Evolutionary conservation across 2,329 filamentous ascomycete species (phyloP), one percentile per base, ranked within the genome.

Genomic region (Pseudogymnoascus sp.): DNA sequence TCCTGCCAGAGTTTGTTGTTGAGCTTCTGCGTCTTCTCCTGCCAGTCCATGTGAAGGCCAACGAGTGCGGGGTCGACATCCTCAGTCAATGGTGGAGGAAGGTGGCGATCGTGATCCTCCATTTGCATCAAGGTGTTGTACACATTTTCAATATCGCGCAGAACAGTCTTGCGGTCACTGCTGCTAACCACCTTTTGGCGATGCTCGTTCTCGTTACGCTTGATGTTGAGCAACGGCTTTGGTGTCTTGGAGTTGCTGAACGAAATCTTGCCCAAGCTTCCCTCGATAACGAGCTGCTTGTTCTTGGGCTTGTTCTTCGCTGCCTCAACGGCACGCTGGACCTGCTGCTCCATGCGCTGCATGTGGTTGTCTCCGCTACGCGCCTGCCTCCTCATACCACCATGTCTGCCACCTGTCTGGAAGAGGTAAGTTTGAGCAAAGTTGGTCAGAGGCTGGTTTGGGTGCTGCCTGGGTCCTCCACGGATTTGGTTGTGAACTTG

Each of bases 161-260:
- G 79, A 14, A 96, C 86, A 12, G 87, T 86, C 77, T 96, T 97
- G 66, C 90, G 86, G 72, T 96, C 90, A 62, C 87, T 84, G 3
- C 83, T 77, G 39, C 84, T 85, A n/a, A 84, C 76, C 54, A 76
- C 74, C 23, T 72, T 70, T 68, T 78, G 81, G 67, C 78, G 79
- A 59, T 71, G 70, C 42, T 79, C 79, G 67, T 81, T 86, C 61
- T 97, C 93, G 18, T 85, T 81, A 34, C 93, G 89, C 80, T 96
- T 97, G 78, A 99, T 93, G 74, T 96, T 99, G 60, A 99, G 86
- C 64, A 97, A 80, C 14, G 93, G 92, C 76, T 96, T 95, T 0
- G 95, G 95, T 0, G 95, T 96, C 80, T 97, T 99, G 59, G 95
- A 91, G 72, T 99, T 99, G 80, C 93, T 97, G 78, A 97, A 99